Evolutionary conservation across 2,329 filamentous ascomycete species (phyloP), one percentile per base, ranked within the genome.

Genomic region (Fusarium heterosporum): DNA sequence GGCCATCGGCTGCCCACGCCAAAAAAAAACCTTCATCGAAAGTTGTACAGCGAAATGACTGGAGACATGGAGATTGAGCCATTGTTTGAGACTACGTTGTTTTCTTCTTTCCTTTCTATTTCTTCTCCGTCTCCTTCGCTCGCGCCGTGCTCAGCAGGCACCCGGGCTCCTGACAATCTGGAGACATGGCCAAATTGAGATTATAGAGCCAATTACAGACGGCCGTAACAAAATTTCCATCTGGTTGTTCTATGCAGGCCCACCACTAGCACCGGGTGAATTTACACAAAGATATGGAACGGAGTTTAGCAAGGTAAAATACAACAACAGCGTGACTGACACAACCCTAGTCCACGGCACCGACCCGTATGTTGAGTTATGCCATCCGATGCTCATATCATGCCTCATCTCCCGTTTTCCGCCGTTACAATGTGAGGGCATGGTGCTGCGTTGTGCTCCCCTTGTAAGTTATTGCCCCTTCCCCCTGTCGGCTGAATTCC

Each of bases 381-480:
- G 32, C 16, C 29, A 56, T 49, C 40, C 51, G 46, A 68, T 64
- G 45, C 61, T 13, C 29, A 56, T 49, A 40, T 48, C 49, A 68
- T 64, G 45, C 61, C 56, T 71, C 64, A 64, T 69, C 52, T 71
- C 66, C 61, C 49, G 55, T 56, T 70, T 70, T 64, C 53, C 64
- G 51, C 54, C 51, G 55, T 22, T 22, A 6, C 34, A 47, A 51
- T 63, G 45, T 55, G 57, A 50, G 50, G 54, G 55, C 55, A 53
- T 63, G 55, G 53, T 61, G 43, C 32, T 53, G 45, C 32, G 59
- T 50, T 63, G 51, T 54, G 52, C 53, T 55, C 45, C 54, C 28
- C 34, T n/a, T 36, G 34, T 36, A 17, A 36, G 34, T 51, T 46
- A 19, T 48, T 39, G 14, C 49, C 65, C 66, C 50, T 66, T 39